phyloP scores from a whole-genome alignment of 192 early-diverging fungal genomes.

The Spizellomyces sp. region DNA sequence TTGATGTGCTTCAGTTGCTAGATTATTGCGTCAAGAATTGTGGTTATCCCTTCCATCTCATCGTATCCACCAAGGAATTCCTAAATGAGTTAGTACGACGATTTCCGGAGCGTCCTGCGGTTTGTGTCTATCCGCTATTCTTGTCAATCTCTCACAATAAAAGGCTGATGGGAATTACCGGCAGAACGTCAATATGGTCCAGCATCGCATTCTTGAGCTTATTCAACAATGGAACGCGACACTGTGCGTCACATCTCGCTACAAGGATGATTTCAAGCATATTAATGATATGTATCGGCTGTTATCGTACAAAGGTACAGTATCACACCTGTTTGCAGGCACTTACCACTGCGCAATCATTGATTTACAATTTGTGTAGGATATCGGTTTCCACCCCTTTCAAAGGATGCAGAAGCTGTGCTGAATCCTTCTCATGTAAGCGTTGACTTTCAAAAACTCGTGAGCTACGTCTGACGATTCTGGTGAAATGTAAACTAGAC shows the following conservation, averaged over 20 bases:
- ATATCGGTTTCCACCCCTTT: conserved; percentile 74
- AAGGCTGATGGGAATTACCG: neutral
- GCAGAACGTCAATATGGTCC: conserved; percentile 63
- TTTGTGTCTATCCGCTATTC: conserved; percentile 38
- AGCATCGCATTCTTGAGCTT: conserved; percentile 85
- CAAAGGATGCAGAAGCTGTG: conserved; percentile 63
- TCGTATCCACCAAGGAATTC: conserved; percentile 95
- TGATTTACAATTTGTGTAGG: conserved; percentile 42
- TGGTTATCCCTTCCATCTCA: conserved; percentile 95
- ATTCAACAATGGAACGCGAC: conserved; percentile 96
- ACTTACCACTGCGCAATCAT: neutral
- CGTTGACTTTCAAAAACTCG: neutral
- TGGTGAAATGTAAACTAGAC: conserved; percentile 43
- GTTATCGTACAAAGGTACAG: conserved; percentile 80
- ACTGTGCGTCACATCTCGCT: conserved; percentile 80
- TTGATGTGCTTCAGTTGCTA: conserved; percentile 66
- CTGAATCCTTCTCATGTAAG: conserved; percentile 44
- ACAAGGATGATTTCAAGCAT: conserved; percentile 90
- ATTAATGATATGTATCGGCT: conserved; percentile 96
- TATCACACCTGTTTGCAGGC: neutral
- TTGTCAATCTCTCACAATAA: neutral
- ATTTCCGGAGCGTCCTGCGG: conserved; percentile 89
- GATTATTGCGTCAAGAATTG: conserved; percentile 99
- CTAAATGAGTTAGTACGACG: conserved; percentile 91
- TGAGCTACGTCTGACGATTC: neutral